phyloP scores from a whole-genome alignment of 139 green algal genomes.

The Chlorella sp. region DNA sequence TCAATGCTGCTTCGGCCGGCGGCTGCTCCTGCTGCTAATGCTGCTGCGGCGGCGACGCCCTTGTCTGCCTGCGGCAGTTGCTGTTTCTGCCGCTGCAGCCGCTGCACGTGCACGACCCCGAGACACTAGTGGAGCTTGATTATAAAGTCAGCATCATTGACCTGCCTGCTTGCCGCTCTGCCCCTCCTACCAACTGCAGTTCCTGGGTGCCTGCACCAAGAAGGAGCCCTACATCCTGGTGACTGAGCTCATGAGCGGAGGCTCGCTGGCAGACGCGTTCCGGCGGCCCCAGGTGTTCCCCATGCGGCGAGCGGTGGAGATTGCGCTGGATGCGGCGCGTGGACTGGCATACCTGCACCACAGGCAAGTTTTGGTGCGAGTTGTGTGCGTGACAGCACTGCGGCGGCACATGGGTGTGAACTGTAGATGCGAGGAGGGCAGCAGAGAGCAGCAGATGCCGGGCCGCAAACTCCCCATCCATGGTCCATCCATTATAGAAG shows the following conservation, averaged over 20 bases:
- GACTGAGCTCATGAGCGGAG: slow-evolving; percentile 68
- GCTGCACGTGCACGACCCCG: no score
- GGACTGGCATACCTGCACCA: slow-evolving; percentile 92
- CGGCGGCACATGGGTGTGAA: no score
- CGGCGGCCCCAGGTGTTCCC: slow-evolving; percentile 58
- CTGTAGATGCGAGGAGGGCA: no score
- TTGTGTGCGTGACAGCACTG: no score
- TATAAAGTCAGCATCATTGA: not conserved
- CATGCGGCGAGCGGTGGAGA: slow-evolving; percentile 69
- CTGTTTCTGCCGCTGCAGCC: not conserved
- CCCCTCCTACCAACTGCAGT: slow-evolving; percentile 59
- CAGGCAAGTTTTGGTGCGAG: slow-evolving; percentile 48
- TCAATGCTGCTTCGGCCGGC: not conserved
- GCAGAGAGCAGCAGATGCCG: no score
- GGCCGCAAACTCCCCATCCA: no score
- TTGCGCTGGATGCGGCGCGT: slow-evolving; percentile 85
- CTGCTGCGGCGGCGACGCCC: no score
- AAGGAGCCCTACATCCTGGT: slow-evolving; percentile 89
- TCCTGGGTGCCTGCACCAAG: slow-evolving; percentile 91
- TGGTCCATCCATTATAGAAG: no score
- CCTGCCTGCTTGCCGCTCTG: not conserved
- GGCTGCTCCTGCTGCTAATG: not conserved
- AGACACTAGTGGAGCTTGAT: no score
- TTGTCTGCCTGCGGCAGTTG: not conserved
- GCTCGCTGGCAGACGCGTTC: slow-evolving; percentile 86